phyloP scores from a whole-genome alignment of 352 stramenopile species.

The Globisporangium cederbergense region DNA sequence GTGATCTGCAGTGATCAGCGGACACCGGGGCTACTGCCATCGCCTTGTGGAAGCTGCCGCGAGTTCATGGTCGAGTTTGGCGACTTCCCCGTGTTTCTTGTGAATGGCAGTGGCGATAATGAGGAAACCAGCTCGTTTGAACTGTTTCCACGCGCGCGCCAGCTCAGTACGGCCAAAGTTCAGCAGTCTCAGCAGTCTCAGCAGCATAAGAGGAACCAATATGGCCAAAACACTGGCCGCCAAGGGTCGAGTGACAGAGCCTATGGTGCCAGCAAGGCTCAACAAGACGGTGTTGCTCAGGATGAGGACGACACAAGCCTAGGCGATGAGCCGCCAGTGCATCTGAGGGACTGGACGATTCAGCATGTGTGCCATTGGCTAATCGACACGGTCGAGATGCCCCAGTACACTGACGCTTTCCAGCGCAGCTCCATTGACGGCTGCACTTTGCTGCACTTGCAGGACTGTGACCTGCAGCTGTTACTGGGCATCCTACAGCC shows the following conservation, averaged over 20 bases:
- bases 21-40: slow-evolving; percentile 30
- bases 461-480: slow-evolving; percentile 59
- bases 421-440: slow-evolving; percentile 60
- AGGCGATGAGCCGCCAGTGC: slow-evolving; percentile 16
- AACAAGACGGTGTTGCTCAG: background rate
- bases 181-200: slow-evolving; percentile 3
- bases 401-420: slow-evolving; percentile 48
- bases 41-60: slow-evolving; percentile 62
- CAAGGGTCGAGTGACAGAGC: background rate
- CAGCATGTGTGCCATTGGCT: slow-evolving; percentile 58
- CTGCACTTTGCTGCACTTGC: slow-evolving; percentile 51
- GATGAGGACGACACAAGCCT: background rate
- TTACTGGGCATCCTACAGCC: slow-evolving; percentile 58
- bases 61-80: slow-evolving; percentile 65
- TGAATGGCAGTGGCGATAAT: slow-evolving; percentile 42
- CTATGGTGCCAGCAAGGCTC: too few species aligned
- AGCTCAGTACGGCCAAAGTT: slow-evolving; percentile 24
- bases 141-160: slow-evolving; percentile 50
- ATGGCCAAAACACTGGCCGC: background rate
- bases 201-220: background rate
- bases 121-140: slow-evolving; percentile 54
- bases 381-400: slow-evolving; percentile 38
- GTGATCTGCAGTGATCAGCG: slow-evolving; percentile 58
- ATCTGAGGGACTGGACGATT: slow-evolving; percentile 51
- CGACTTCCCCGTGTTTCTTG: slow-evolving; percentile 72